Percentiles rank a stretch among this genome's conserved stretches.
These are phyloP conservation scores for Botrytis tulipae DNA, from an alignment of 2,329 filamentous ascomycete genomes.

Conservation along the genomic window DNA sequence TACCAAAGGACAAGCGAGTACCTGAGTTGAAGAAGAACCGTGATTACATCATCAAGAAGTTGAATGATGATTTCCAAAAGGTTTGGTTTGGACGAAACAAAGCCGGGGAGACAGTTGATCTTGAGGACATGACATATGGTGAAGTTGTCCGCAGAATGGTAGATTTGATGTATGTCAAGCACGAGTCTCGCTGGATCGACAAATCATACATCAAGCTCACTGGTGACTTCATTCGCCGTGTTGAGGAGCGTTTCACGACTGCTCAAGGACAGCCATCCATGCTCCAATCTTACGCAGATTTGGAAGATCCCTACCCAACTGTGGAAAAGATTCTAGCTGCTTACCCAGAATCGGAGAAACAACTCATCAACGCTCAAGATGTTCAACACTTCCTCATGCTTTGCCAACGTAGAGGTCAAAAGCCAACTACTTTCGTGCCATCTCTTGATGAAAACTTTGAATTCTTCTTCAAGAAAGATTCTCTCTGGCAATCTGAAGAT, in stretches of 20 bases:
- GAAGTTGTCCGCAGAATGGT: constrained; percentile 86
- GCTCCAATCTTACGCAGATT: constrained; percentile 85
- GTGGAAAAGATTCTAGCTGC: constrained; percentile 76
- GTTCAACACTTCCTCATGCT: constrained; percentile 95
- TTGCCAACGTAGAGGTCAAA: constrained; percentile 88
- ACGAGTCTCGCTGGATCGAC: constrained; percentile 90
- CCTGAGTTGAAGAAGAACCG: constrained; percentile 84
- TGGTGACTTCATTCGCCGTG: constrained; percentile 92
- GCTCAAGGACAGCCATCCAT: constrained; percentile 69
- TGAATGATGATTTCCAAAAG: constrained; percentile 96
- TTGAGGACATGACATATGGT: constrained; percentile 94
- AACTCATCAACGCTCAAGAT: constrained; percentile 97
- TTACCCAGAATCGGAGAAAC: constrained; percentile 82
- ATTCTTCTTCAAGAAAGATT: constrained; percentile 99
- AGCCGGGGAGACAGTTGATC: constrained; percentile 74
- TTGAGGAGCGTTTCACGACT: constrained; percentile 94
- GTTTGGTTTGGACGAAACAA: constrained; percentile 92
- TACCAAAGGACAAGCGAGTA: constrained; percentile 88
- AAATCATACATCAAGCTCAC: constrained; percentile 77
- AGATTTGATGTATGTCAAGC: constrained; percentile 86
- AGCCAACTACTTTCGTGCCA: constrained; percentile 95
- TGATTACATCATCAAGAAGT: constrained; percentile 89
- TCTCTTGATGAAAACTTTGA: constrained; percentile 96
- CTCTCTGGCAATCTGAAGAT: constrained; percentile 98
- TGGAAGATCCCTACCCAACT: constrained; percentile 75